A percentile compares a stretch with the other conserved stretches of the same genome.
Evolutionary conservation across 805 yeast species (phyloP).

Genomic region (Teunomyces atbi): DNA sequence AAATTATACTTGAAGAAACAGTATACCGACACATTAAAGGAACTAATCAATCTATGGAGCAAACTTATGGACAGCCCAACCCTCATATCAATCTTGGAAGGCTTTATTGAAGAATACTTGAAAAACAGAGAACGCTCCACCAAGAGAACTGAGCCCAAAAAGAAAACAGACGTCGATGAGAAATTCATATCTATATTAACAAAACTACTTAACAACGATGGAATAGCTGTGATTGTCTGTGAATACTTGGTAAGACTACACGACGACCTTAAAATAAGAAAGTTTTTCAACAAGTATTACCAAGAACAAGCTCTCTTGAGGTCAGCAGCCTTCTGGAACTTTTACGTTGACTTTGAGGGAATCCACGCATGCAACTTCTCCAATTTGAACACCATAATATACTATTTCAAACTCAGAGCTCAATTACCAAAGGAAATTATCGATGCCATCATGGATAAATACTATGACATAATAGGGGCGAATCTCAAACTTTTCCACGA

Average conservation of each 20-base stretch:
- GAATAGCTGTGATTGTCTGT: constrained; percentile 37
- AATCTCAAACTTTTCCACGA: constrained; percentile 14
- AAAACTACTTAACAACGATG: constrained; percentile 38
- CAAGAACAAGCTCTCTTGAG: constrained; percentile 30
- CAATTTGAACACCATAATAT: constrained; percentile 45
- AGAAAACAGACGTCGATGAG: neutral
- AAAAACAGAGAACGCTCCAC: constrained; percentile 13
- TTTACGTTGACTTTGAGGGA: constrained; percentile 54
- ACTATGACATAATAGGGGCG: constrained; percentile 21
- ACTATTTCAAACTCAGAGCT: constrained; percentile 43
- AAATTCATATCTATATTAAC: constrained; percentile 18
- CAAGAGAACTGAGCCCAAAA: constrained; percentile 11
- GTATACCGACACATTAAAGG: constrained; percentile 15
- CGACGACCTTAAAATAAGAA: constrained; percentile 12
- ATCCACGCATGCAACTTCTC: constrained; percentile 38
- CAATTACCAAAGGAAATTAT: constrained; percentile 48
- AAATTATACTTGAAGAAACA: constrained; percentile 15
- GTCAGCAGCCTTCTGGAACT: constrained; percentile 55
- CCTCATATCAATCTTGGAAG: constrained; percentile 10
- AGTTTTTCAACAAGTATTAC: constrained; percentile 29
- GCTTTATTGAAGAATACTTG: constrained; percentile 13
- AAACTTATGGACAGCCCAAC: neutral
- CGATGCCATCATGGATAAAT: constrained; percentile 40
- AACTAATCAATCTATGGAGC: constrained; percentile 12
- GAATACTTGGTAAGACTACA: constrained; percentile 22